Base-by-base conservation (phyloP, 1,284 basidiomycete genomes). In the Cutaneotrichosporon sp. region DNA sequence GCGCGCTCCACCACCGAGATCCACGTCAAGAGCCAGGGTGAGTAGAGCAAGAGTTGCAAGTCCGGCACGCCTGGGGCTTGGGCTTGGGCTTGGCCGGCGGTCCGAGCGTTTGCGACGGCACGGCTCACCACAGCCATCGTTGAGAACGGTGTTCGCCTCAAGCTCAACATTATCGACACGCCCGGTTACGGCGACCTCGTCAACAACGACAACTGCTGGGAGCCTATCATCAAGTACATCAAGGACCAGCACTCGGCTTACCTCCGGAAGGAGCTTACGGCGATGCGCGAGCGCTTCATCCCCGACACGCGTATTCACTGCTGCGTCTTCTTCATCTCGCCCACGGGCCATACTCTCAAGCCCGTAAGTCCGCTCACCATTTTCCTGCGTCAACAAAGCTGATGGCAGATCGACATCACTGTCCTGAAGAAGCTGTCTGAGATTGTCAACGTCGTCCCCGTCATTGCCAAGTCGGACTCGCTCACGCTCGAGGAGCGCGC, bases 121-220 rank as follows among this genome's bases (percentile, higher is more conserved):
- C 22, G 13, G 21, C 51, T 63, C 64, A 3, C 11, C 56, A 22
- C 72, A 97, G 95, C 97, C 69, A 93, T 99, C 70, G 89, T 90
- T 61, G 96, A 99, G 81, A 98, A 98, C 72, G 93, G 93, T 62
- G 96, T 99, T 66, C 90, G 89, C 78, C 87, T 99, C 67, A 88
- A 92, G 63, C 84, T 99, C 73, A 99, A 99, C 86, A 97, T 99
- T 70, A 93, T 99, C 72, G 97, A 99, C 82, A 99, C 97, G 7
- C 96, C 96, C 61, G 96, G 97, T 46, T 99, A 97, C 76, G 97
- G 95, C 61, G 97, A 99, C 85, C 91, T 95, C 76, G 89, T 99
- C 79, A 97, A 99, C 87, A 99, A 99, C 81, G 97, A 99, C 81
- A 91, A 91, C 81, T 98, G 97, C 86, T 99, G 96, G 96, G 96